These are phyloP conservation scores for Fistulifera solaris DNA, from an alignment of 108 stramenopile species.

Conservation along the genomic window DNA sequence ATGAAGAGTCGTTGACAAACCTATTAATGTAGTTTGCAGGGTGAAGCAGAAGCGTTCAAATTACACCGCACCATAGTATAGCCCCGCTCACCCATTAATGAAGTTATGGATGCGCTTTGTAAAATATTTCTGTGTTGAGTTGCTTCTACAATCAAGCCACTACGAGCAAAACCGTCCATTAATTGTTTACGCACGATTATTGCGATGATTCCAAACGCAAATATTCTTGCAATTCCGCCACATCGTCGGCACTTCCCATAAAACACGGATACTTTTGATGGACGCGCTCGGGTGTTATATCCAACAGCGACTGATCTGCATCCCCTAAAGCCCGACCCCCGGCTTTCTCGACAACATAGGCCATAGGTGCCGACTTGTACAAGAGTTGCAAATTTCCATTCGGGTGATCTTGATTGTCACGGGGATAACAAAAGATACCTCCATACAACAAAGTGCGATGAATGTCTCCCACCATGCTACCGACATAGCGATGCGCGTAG, in stretches of 20 bases:
- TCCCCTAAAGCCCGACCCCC: constrained; percentile 76
- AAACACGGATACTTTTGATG: constrained; percentile 79
- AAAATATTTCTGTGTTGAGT: no score
- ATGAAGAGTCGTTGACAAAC: no score
- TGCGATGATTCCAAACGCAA: constrained; percentile 4
- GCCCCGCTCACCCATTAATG: no score
- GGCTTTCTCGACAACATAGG: constrained; percentile 87
- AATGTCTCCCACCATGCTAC: constrained; percentile 97
- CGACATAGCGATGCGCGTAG: constrained; percentile 91
- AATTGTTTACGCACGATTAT: no score
- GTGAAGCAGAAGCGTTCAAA: no score
- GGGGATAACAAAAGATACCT: constrained; percentile 94
- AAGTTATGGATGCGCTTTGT: no score
- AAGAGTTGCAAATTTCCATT: constrained; percentile 81
- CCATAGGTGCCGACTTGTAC: constrained; percentile 92
- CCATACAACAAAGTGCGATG: constrained; percentile 97
- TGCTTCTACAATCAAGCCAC: no score
- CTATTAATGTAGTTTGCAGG: no score
- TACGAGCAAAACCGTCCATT: no score
- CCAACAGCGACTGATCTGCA: constrained; percentile 32
- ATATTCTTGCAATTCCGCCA: constrained; percentile 64
- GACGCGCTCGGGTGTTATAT: constrained; percentile 49
- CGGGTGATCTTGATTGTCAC: constrained; percentile 59
- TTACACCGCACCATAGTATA: no score
- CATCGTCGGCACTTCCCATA: constrained; percentile 76